Percentiles rank a stretch among this genome's conserved stretches.
These are phyloP conservation scores for Cucurbita maxima DNA, from an alignment of 306 rosid genomes.

Conservation along the genomic window DNA sequence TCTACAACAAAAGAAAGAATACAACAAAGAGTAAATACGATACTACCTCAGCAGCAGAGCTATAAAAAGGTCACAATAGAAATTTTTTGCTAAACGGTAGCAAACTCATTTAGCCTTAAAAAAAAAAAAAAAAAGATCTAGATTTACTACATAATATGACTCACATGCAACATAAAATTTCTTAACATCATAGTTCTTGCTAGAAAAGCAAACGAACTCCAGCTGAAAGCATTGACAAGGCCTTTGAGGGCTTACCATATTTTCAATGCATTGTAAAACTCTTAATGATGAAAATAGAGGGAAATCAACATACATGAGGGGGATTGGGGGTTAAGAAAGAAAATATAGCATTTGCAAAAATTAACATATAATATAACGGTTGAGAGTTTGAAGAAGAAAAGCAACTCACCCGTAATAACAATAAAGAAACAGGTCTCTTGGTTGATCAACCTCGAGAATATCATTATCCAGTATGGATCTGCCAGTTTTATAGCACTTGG, in stretches of 20 bases:
- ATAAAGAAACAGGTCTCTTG: constrained; percentile 78
- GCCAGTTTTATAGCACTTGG: constrained; percentile 79
- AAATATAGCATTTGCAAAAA: not conserved
- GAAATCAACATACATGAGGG: not conserved
- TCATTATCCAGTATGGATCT: constrained; percentile 58
- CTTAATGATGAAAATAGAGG: not conserved
- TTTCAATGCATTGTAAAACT: not conserved
- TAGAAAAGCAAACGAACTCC: not conserved
- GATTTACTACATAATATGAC: not conserved
- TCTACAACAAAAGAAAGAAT: too few relatives aligned
- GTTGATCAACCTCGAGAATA: constrained; percentile 72
- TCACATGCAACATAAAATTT: not conserved
- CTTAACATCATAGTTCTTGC: not conserved
- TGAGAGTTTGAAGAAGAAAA: not conserved
- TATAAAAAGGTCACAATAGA: not conserved
- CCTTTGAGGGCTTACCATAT: not conserved
- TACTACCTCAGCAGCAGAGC: not conserved
- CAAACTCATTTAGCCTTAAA: not conserved
- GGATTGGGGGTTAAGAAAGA: not conserved
- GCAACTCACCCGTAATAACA: constrained; percentile 78
- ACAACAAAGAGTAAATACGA: not conserved
- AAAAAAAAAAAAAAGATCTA: not conserved
- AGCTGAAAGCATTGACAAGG: not conserved
- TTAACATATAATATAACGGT: not conserved
- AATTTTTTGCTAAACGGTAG: not conserved